These are phyloP conservation scores for Botrytis galanthina DNA, from an alignment of 2,329 filamentous ascomycete genomes.

Conservation along the genomic window DNA sequence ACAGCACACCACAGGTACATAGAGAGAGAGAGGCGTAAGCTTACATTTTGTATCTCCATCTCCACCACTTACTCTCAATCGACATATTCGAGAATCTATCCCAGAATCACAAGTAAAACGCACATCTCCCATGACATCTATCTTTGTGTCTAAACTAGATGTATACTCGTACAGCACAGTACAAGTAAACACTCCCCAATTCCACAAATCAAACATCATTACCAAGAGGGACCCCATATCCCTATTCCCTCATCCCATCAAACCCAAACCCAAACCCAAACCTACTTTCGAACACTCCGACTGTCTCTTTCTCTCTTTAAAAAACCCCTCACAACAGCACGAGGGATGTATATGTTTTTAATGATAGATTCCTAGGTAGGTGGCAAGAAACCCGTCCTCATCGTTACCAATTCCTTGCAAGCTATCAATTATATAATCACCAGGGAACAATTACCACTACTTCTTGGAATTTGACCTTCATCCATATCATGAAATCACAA, in stretches of 20 bases:
- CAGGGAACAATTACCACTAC: background rate
- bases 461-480: background rate
- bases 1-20: background rate
- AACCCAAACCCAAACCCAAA: no score
- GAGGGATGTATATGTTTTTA: background rate
- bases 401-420: background rate
- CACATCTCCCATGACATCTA: background rate
- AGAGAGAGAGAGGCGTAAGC: background rate
- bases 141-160: background rate
- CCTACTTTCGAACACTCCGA: background rate
- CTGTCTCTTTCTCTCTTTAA: background rate
- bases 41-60: background rate
- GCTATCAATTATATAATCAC: background rate
- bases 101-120: background rate
- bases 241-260: background rate
- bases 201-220: background rate
- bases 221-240: background rate
- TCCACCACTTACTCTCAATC: background rate
- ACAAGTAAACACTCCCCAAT: background rate
- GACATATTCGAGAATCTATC: background rate
- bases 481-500: background rate
- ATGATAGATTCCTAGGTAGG: background rate
- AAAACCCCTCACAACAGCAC: background rate
- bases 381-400: background rate
- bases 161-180: background rate